Evolutionary conservation across 148 eudicot species (phyloP).

Genomic region (Rhododendron ovatum): DNA sequence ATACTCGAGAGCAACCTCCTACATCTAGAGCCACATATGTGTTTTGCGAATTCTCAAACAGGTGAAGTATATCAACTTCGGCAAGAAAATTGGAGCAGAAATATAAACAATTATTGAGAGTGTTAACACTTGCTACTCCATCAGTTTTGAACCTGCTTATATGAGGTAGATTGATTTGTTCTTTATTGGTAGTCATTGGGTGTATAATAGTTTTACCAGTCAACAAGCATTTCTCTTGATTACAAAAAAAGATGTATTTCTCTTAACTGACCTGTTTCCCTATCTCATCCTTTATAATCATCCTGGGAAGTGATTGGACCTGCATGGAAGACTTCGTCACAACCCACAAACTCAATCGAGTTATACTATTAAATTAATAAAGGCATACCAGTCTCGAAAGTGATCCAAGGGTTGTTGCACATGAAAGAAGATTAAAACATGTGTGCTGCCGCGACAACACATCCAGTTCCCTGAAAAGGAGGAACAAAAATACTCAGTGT

Average conservation of each 20-base stretch:
- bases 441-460: conserved; percentile 84
- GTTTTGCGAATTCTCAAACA: not conserved
- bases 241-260: not conserved
- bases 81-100: not conserved
- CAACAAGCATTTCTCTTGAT: conserved; percentile 9
- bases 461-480: conserved; percentile 78
- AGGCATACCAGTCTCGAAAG: conserved; percentile 87
- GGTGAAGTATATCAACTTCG: not conserved
- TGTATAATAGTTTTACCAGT: not conserved
- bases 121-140: not conserved
- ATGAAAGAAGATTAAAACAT: conserved; percentile 82
- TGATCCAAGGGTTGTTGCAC: conserved; percentile 92
- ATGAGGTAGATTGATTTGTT: not conserved
- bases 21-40: not conserved
- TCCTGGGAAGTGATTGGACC: conserved; percentile 99
- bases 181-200: not conserved
- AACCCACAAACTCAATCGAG: not conserved
- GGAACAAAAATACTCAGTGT: conserved; percentile 8
- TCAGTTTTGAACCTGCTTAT: not conserved
- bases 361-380: not conserved
- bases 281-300: conserved; percentile 94
- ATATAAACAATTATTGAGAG: not conserved
- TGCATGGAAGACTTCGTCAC: conserved; percentile 31
- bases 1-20: not conserved
- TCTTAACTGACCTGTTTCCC: conserved; percentile 84